A percentile compares a stretch with the other conserved stretches of the same genome.
Evolutionary conservation across 2,329 filamentous ascomycete species (phyloP).

Genomic region (Trichoderma aggressivum): DNA sequence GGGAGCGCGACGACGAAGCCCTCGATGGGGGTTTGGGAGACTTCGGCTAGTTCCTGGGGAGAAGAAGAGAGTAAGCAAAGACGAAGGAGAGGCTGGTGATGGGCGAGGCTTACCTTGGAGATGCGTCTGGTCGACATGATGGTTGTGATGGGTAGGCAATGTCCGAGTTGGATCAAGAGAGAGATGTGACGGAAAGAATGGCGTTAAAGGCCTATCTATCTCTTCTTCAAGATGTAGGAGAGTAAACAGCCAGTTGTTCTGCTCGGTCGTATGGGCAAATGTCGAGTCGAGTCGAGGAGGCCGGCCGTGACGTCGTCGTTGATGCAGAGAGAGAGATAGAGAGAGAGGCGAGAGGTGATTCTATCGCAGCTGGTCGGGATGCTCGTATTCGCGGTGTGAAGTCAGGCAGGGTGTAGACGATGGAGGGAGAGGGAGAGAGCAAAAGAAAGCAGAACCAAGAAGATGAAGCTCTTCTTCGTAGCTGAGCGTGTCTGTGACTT

Average conservation of each 20-base stretch:
- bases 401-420: neutral
- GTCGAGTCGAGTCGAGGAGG: neutral
- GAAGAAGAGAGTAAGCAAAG: neutral
- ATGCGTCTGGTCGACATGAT: conserved; percentile 45
- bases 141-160: neutral
- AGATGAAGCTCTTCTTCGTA: neutral
- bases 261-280: neutral
- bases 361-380: neutral
- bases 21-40: conserved; percentile 43
- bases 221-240: neutral
- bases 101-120: conserved; percentile 36
- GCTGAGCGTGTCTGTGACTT: neutral
- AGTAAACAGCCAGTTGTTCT: neutral
- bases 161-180: neutral
- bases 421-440: neutral
- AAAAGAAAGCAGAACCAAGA: neutral
- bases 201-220: neutral
- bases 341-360: neutral
- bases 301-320: neutral
- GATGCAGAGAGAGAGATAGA: neutral
- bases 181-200: neutral
- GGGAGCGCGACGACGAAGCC: conserved; percentile 48
- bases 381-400: neutral
- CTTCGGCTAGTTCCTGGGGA: conserved; percentile 51
- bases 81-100: neutral